Conservation (phyloP, 164 flowering plant genomes). For the Amborella trichopoda region DNA sequence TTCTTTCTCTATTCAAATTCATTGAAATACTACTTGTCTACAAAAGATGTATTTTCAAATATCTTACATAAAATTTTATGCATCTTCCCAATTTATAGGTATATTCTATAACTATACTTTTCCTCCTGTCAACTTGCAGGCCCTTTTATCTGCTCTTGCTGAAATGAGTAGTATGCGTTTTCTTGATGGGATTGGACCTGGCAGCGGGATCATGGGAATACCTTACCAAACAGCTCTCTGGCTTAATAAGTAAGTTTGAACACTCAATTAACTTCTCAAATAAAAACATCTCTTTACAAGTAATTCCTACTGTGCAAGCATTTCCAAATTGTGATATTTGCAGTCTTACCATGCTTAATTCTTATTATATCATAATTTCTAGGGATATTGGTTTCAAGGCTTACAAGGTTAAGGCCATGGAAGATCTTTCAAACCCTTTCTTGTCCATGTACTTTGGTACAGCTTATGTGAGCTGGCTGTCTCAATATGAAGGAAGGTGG, state of each 20-base stretch:
- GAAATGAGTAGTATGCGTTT: conserved; percentile 77
- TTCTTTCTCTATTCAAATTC: too few species aligned
- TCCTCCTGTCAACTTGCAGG: conserved; percentile 21
- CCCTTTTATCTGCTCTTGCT: conserved; percentile 62
- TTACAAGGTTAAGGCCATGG: conserved; percentile 45
- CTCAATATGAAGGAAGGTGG: conserved; percentile 78
- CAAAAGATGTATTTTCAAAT: too few species aligned
- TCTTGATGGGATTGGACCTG: conserved; percentile 50
- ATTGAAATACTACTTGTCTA: too few species aligned
- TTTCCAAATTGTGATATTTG: not conserved
- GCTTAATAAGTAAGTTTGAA: conserved; percentile 63
- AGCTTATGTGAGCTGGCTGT: conserved; percentile 68
- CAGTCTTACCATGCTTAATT: not conserved
- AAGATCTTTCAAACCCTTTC: conserved; percentile 67
- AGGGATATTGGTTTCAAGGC: conserved; percentile 74
- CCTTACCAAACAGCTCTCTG: conserved; percentile 59
- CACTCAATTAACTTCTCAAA: too few species aligned
- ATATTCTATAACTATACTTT: too few species aligned
- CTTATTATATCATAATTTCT: too few species aligned
- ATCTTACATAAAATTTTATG: too few species aligned
- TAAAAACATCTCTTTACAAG: too few species aligned
- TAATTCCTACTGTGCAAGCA: too few species aligned
- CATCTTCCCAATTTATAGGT: too few species aligned
- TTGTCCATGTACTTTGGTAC: conserved; percentile 87
- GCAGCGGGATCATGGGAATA: conserved; percentile 71